Percentiles rank a stretch among this genome's conserved stretches.
These are phyloP conservation scores for Diaporthe velutina DNA, from an alignment of 2,329 filamentous ascomycete species.

Conservation along the genomic window DNA sequence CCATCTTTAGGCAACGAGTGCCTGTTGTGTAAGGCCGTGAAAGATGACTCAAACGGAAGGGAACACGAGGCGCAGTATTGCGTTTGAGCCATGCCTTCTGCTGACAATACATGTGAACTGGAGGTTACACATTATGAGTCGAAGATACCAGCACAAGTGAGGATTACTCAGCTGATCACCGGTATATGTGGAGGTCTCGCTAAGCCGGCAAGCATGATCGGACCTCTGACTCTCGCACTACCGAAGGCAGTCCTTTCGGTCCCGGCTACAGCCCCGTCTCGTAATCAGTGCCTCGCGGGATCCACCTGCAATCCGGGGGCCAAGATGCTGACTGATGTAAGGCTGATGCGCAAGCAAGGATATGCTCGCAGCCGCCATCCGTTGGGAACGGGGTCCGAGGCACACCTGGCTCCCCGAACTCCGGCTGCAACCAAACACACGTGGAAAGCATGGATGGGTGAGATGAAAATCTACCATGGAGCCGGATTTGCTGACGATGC, in stretches of 20 bases:
- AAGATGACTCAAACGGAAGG: neutral
- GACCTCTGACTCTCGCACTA: neutral
- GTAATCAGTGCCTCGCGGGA: neutral
- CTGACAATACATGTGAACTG: neutral
- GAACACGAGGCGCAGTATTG: neutral
- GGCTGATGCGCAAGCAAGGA: neutral
- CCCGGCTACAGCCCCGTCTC: neutral
- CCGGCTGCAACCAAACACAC: neutral
- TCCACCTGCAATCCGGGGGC: neutral
- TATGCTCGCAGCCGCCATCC: neutral
- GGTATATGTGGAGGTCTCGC: neutral
- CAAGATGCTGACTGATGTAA: constrained; percentile 9
- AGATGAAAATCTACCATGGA: neutral
- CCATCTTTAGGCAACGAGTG: neutral
- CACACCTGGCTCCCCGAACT: neutral
- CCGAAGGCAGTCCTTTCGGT: neutral
- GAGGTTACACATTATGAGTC: neutral
- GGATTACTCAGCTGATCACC: neutral
- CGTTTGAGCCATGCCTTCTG: neutral
- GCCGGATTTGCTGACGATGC: neutral
- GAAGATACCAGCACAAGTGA: neutral
- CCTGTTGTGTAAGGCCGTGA: neutral
- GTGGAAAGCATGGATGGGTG: neutral
- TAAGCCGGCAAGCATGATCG: neutral
- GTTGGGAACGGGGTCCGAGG: neutral